Evolutionary conservation across 805 yeast genomes (phyloP), one percentile per base, ranked within the genome.

Genomic region (Candida argentea): DNA sequence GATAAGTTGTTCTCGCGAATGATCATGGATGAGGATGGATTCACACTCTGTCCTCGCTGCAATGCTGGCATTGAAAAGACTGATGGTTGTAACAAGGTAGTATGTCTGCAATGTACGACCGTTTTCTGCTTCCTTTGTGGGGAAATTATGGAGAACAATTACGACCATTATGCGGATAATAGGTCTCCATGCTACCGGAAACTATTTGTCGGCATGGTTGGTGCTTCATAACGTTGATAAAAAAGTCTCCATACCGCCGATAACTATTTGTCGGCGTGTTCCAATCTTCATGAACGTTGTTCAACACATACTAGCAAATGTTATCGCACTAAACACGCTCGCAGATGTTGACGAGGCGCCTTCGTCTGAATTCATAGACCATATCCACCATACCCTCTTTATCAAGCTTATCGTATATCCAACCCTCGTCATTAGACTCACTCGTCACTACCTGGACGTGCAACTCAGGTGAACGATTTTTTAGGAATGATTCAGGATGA

Each of bases 31-130:
- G 61, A 57, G n/a, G 46, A 57, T 29, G 29, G 22, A 10, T 14
- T 33, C 15, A 19, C 22, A 6, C 27, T 17, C 13, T 76, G 82
- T 36, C 82, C 83, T 0, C 45, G 48, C 4, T 76, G 82, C 40
- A 44, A 48, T 10, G 40, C 63, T 2, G 63, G 63, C 5, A 64
- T 72, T 5, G 71, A 72, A 33, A 61, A 71, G 32, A 52, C 64
- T 14, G 80, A 73, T 37, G 84, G 82, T 4, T 76, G 82, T 44
- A 75, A 74, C 40, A 73, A 70, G 40, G 73, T 76, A 76, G 58
- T 55, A 21, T 75, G 84, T 40, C 37, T 57, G 0, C 49, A 61
- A 5, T 76, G 83, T 35, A 37, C 39, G 4, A 52, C 65, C 0
- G 40, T 47, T 24, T 75, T 76, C 36, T 75, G 83, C 42, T 69